These are phyloP conservation scores for Halenospora varia DNA, from an alignment of 495 filamentous ascomycete genomes.

Conservation along the genomic window DNA sequence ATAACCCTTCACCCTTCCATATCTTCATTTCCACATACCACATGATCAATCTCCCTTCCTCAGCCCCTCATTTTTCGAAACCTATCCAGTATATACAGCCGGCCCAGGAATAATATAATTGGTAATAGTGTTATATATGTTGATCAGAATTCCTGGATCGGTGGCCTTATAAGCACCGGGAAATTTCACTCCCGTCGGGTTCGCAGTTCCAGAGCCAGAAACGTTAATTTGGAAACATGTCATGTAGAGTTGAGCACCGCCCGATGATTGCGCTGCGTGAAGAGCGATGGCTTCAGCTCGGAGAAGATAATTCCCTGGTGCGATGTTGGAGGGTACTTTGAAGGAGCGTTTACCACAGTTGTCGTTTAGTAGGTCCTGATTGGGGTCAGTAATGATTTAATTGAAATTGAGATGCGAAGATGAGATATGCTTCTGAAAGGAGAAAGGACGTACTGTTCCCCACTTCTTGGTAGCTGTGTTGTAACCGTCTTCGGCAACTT, in stretches of 20 bases:
- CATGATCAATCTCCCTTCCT: too few species aligned
- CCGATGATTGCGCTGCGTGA: conserved; percentile 34
- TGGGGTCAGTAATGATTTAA: neutral
- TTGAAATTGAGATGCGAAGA: neutral
- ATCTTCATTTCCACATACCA: too few species aligned
- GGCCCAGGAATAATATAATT: conserved; percentile 43
- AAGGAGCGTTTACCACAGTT: conserved; percentile 30
- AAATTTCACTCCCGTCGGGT: conserved; percentile 45
- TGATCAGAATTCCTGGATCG: conserved; percentile 48
- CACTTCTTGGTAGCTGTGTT: neutral
- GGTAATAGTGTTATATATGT: conserved; percentile 48
- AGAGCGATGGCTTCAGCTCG: conserved; percentile 48
- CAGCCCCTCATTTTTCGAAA: too few species aligned
- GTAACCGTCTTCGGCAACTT: neutral
- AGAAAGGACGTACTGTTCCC: neutral
- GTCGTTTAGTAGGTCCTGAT: neutral
- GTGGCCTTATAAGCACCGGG: conserved; percentile 48
- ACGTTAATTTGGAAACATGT: conserved; percentile 50
- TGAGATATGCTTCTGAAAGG: neutral
- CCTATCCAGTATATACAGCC: conserved; percentile 29
- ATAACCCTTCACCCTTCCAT: too few species aligned
- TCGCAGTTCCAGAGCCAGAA: conserved; percentile 39
- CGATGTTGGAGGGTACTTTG: conserved; percentile 37
- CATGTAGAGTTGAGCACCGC: conserved; percentile 48
- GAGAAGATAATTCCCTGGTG: conserved; percentile 46